Evolutionary conservation across 257 asterid species (phyloP), one percentile per base, ranked within the genome.

Genomic region (Ilex aquifolium): DNA sequence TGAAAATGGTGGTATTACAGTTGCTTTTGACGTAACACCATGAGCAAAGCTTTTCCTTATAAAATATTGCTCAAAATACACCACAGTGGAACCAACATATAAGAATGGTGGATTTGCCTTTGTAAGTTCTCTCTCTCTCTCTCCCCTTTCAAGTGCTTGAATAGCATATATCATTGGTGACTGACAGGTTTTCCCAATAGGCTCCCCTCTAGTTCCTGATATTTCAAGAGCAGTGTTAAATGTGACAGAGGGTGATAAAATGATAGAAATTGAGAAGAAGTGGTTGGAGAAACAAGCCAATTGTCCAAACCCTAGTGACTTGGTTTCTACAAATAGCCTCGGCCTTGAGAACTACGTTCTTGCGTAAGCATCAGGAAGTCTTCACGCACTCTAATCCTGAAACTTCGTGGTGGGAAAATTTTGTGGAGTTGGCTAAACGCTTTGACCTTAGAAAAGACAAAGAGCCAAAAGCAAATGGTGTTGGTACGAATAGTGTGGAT

Each of bases 121-220:
- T n/a, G n/a, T n/a, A n/a, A n/a, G n/a, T n/a, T n/a, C n/a, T n/a
- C n/a, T n/a, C n/a, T 54, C 55, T 3, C 46, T 49, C 15, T 4
- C 9, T 13, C 15, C 10, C 53, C 44, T 14, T 6, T n/a, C n/a
- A n/a, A n/a, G n/a, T n/a, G n/a, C n/a, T n/a, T n/a, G n/a, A n/a
- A n/a, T n/a, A n/a, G n/a, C n/a, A n/a, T n/a, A n/a, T n/a, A n/a
- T n/a, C n/a, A n/a, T n/a, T n/a, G n/a, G n/a, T n/a, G n/a, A 50
- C 10, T 39, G 16, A n/a, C 73, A 80, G 89, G 87, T 68, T 10
- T 85, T 85, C 51, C 94, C 90, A 1, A 79, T 69, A 3, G 88
- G 94, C 42, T 78, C 85, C 0, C 87, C 82, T 14, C 69, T 80
- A 8, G 83, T 80, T 16, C 48, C 76, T 2, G 85, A 84, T 31